phyloP scores from a whole-genome alignment of 1,284 basidiomycete genomes.

The Inonotus hispidus region DNA sequence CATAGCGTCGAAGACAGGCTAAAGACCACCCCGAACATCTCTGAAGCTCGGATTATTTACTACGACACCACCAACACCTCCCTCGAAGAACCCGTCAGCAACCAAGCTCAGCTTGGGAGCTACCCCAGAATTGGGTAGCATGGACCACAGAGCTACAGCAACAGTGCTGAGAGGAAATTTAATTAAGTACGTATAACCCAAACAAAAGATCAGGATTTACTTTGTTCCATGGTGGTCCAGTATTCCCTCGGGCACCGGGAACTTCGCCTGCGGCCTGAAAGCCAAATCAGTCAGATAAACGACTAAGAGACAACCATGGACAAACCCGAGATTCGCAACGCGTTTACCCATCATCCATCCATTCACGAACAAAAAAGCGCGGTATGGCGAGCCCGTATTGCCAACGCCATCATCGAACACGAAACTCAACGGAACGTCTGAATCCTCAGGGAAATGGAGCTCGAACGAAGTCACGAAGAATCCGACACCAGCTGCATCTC shows the following conservation, averaged over 20 bases:
- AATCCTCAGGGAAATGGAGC: conserved; percentile 49
- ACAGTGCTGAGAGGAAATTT: conserved; percentile 46
- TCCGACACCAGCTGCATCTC: conserved; percentile 55
- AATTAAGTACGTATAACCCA: background rate
- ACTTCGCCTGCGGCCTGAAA: conserved; percentile 57
- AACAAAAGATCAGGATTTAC: conserved; percentile 34
- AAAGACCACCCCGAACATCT: background rate
- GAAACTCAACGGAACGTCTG: conserved; percentile 65
- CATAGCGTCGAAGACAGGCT: background rate
- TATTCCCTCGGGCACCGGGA: conserved; percentile 75
- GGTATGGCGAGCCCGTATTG: conserved; percentile 44
- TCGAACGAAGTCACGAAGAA: conserved; percentile 77
- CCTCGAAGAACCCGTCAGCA: conserved; percentile 55
- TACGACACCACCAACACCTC: conserved; percentile 53
- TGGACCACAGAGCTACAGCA: conserved; percentile 65
- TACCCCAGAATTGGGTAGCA: conserved; percentile 43
- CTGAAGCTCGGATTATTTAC: conserved; percentile 47
- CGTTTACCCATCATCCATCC: conserved; percentile 86
- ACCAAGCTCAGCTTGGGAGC: conserved; percentile 49
- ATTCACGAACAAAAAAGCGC: conserved; percentile 71
- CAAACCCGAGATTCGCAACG: conserved; percentile 61
- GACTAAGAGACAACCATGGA: background rate
- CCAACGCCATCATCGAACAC: conserved; percentile 51
- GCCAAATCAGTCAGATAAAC: background rate
- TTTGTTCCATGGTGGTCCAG: conserved; percentile 65